Conservation (phyloP, 768 basidiomycete species). For the Phaffia australis region DNA sequence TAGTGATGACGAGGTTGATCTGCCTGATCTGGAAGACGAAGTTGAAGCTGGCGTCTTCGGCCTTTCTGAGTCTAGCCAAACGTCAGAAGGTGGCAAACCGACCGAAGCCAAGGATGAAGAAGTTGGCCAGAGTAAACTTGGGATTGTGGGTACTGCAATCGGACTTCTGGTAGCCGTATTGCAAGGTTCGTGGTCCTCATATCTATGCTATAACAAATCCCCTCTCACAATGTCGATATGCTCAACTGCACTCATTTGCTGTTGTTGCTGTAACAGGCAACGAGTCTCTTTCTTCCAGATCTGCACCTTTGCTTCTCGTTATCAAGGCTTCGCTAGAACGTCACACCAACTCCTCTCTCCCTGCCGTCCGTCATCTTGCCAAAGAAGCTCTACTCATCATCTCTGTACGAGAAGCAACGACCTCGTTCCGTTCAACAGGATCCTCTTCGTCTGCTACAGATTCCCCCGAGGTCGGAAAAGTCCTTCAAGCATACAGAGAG, state of each 20-base stretch:
- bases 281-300: slow-evolving; percentile 37
- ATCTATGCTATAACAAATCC: neutral
- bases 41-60: slow-evolving; percentile 9
- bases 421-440: neutral
- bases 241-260: neutral
- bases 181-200: slow-evolving; percentile 51
- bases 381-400: slow-evolving; percentile 75
- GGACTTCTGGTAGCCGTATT: slow-evolving; percentile 71
- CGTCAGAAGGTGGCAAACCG: slow-evolving; percentile 35
- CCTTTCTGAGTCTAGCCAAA: slow-evolving; percentile 23
- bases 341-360: slow-evolving; percentile 44
- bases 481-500: slow-evolving; percentile 65
- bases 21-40: slow-evolving; percentile 11
- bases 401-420: slow-evolving; percentile 49
- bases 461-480: neutral
- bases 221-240: too few relatives aligned
- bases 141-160: slow-evolving; percentile 65
- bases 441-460: slow-evolving; percentile 25
- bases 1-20: slow-evolving; percentile 25
- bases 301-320: slow-evolving; percentile 54
- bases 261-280: slow-evolving; percentile 28
- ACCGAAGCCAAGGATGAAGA: slow-evolving; percentile 53
- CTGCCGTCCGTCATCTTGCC: slow-evolving; percentile 50
- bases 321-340: slow-evolving; percentile 58
- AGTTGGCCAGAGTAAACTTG: slow-evolving; percentile 44